phyloP scores from a whole-genome alignment of 495 filamentous ascomycete genomes.

The Hypoxylon fuscum region DNA sequence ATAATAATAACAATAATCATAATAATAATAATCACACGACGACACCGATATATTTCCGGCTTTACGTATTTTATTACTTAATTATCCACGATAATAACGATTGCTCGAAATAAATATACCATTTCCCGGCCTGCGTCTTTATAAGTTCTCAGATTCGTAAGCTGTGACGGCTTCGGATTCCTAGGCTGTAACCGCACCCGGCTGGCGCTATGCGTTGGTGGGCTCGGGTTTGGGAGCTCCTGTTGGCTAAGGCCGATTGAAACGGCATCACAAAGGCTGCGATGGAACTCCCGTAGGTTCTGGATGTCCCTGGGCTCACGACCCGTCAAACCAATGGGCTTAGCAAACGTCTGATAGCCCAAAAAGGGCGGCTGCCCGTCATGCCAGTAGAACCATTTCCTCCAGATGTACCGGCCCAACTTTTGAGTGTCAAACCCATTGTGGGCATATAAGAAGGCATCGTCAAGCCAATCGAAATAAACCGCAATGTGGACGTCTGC shows the following conservation, averaged over 20 bases:
- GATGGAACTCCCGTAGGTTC: background rate
- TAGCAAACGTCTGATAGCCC: background rate
- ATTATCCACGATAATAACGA: background rate
- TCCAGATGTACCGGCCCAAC: background rate
- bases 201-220: background rate
- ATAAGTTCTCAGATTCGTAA: background rate
- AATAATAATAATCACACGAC: no score
- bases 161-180: background rate
- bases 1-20: no score
- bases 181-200: background rate
- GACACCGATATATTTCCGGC: background rate
- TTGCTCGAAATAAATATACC: constrained; percentile 1
- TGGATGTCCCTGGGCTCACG: background rate
- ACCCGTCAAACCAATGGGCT: background rate
- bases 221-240: background rate
- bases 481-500: background rate
- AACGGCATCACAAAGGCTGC: background rate
- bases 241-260: background rate
- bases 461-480: constrained; percentile 1
- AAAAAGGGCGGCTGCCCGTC: background rate
- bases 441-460: background rate
- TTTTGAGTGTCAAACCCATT: background rate
- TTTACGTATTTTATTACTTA: background rate
- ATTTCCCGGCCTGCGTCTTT: background rate
- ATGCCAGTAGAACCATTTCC: background rate